A percentile compares a stretch with the other conserved stretches of the same genome.
Evolutionary conservation across 1,139 yeast species (phyloP).

Genomic region (Geotrichum reessii): DNA sequence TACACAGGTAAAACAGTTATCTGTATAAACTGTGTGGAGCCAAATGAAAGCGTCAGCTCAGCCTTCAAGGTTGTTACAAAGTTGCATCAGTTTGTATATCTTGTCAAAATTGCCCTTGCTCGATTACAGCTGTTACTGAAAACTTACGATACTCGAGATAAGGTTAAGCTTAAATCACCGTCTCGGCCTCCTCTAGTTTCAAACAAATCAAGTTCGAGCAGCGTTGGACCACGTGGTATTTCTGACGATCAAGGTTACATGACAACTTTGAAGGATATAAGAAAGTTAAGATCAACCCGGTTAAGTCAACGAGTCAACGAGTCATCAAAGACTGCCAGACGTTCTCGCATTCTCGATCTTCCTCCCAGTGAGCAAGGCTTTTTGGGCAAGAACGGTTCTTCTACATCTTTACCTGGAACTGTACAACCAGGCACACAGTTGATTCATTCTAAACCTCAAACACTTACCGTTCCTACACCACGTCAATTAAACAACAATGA

Average conservation of each 20-base stretch:
- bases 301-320: slow-evolving; percentile 60
- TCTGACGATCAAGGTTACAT: slow-evolving; percentile 50
- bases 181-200: background rate
- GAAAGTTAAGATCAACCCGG: slow-evolving; percentile 67
- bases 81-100: slow-evolving; percentile 64
- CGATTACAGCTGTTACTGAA: slow-evolving; percentile 70
- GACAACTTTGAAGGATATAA: slow-evolving; percentile 69
- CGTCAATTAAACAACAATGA: background rate
- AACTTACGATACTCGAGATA: slow-evolving; percentile 35
- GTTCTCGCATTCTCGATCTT: slow-evolving; percentile 47
- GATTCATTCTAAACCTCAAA: background rate
- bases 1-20: slow-evolving; percentile 40
- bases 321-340: slow-evolving; percentile 53
- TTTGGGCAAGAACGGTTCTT: slow-evolving; percentile 26
- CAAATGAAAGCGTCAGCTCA: slow-evolving; percentile 44
- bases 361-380: slow-evolving; percentile 37
- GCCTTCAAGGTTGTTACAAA: slow-evolving; percentile 61
- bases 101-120: slow-evolving; percentile 76
- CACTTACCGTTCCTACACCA: background rate
- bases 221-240: background rate
- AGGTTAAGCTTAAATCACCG: background rate
- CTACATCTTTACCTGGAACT: slow-evolving; percentile 17
- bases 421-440: background rate
- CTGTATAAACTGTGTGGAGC: slow-evolving; percentile 53
- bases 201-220: slow-evolving; percentile 38